Percentiles rank a stretch among this genome's conserved stretches.
Conservation (phyloP, 106 monocot species). For the Dendrobium officinale region DNA sequence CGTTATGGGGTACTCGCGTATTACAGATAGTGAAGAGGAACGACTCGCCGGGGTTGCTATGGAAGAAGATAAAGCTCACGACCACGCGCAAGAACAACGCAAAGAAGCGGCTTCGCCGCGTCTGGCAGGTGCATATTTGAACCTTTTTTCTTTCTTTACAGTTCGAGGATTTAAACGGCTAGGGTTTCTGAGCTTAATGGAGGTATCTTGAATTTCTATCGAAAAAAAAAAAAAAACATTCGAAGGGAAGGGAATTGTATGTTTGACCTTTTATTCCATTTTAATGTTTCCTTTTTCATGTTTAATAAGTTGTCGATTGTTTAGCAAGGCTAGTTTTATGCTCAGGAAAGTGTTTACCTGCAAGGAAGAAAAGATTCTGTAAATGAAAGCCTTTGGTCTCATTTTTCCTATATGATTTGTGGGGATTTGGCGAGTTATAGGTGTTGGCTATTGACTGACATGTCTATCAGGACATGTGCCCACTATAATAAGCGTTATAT, state of each 20-base stretch:
- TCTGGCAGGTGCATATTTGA: conserved; percentile 66
- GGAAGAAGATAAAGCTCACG: conserved; percentile 94
- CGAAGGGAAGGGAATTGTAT: not conserved
- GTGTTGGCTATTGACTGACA: not conserved
- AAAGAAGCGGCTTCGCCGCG: conserved; percentile 81
- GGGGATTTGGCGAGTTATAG: not conserved
- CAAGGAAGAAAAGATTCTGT: not conserved
- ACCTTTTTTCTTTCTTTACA: not conserved
- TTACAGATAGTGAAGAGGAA: conserved; percentile 78
- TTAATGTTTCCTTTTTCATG: not conserved
- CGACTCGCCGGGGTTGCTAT: conserved; percentile 68
- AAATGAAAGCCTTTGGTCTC: not conserved
- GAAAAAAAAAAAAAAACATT: not conserved
- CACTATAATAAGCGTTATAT: too few relatives aligned
- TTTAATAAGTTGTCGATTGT: not conserved
- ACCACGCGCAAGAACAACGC: conserved; percentile 85
- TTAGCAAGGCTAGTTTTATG: not conserved
- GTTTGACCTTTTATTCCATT: not conserved
- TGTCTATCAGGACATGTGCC: not conserved
- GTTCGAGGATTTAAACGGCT: not conserved
- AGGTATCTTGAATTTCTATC: not conserved
- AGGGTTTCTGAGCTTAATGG: not conserved
- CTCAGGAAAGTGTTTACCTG: not conserved
- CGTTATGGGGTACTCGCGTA: conserved; percentile 63
- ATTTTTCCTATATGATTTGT: not conserved